Conservation (phyloP, 805 yeast species). For the Sugiyamaella smithiae region DNA sequence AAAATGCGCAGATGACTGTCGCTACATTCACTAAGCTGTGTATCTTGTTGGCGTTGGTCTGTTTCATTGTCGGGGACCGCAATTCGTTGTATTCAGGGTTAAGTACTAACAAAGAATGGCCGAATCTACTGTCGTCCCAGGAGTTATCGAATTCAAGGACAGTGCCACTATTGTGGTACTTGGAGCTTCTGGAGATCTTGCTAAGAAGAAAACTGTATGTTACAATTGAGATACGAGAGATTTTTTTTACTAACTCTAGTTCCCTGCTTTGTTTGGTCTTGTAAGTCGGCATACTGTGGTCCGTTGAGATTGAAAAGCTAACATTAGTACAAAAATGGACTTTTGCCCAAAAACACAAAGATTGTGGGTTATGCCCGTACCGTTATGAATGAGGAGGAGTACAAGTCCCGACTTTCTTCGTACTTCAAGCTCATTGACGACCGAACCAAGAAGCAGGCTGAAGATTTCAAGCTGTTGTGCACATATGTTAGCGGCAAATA, state of each 20-base stretch:
- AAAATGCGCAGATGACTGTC: no score
- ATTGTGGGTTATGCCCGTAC: constrained; percentile 94
- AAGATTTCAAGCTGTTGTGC: constrained; percentile 63
- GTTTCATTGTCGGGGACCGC: no score
- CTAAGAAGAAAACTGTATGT: constrained; percentile 85
- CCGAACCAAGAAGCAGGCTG: constrained; percentile 39
- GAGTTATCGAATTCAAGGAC: constrained; percentile 50
- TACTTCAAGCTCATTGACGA: constrained; percentile 57
- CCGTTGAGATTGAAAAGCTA: background rate
- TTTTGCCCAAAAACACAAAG: constrained; percentile 62
- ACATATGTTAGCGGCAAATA: constrained; percentile 76
- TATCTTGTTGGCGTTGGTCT: no score
- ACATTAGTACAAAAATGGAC: constrained; percentile 57
- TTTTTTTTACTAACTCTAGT: constrained; percentile 22
- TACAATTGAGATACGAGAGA: background rate
- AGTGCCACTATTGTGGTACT: constrained; percentile 75
- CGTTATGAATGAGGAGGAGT: constrained; percentile 60
- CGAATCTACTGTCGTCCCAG: constrained; percentile 2
- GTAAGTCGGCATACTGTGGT: constrained; percentile 17
- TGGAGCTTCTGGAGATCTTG: constrained; percentile 94
- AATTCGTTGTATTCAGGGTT: no score
- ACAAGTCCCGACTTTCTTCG: constrained; percentile 62
- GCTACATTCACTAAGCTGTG: no score
- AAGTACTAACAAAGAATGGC: constrained; percentile 4
- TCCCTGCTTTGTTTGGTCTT: constrained; percentile 44